These are phyloP conservation scores for Backusella australiensis DNA, from an alignment of 192 early-diverging fungal genomes.

Conservation along the genomic window DNA sequence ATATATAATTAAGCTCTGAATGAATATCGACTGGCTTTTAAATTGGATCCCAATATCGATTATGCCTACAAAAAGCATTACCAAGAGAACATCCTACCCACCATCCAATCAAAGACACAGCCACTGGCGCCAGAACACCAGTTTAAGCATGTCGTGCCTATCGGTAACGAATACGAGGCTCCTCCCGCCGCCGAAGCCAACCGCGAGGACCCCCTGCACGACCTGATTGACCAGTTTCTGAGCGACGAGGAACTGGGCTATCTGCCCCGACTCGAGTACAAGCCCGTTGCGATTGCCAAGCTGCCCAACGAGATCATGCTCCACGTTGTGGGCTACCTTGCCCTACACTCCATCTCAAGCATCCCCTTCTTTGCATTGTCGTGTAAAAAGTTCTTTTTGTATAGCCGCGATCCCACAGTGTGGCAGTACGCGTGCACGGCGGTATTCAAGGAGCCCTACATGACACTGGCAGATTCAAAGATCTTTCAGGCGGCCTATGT, in stretches of 20 bases:
- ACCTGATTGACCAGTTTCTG: neutral
- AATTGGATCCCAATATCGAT: conserved; percentile 32
- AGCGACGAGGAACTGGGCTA: conserved; percentile 1
- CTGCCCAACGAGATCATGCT: conserved; percentile 38
- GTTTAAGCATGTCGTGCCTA: conserved; percentile 9
- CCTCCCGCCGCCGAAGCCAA: neutral
- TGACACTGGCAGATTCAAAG: conserved; percentile 12
- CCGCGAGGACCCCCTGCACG: neutral
- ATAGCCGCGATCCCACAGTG: conserved; percentile 27
- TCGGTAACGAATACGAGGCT: conserved; percentile 3
- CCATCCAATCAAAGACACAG: neutral
- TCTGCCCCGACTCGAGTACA: conserved; percentile 25
- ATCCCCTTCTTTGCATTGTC: conserved; percentile 31
- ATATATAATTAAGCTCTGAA: conserved; percentile 22
- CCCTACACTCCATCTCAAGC: conserved; percentile 23
- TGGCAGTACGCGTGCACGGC: conserved; percentile 38
- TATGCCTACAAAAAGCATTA: conserved; percentile 28
- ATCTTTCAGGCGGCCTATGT: conserved; percentile 15
- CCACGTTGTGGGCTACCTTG: conserved; percentile 22
- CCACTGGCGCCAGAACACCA: neutral
- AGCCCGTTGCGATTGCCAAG: conserved; percentile 28
- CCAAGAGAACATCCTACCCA: conserved; percentile 5
- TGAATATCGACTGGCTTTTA: conserved; percentile 36
- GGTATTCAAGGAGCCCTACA: conserved; percentile 20
- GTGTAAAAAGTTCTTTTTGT: conserved; percentile 38